A percentile compares a stretch with the other conserved stretches of the same genome.
Conservation (phyloP, 176 grass and related monocot genomes). For the Phragmites australis region DNA sequence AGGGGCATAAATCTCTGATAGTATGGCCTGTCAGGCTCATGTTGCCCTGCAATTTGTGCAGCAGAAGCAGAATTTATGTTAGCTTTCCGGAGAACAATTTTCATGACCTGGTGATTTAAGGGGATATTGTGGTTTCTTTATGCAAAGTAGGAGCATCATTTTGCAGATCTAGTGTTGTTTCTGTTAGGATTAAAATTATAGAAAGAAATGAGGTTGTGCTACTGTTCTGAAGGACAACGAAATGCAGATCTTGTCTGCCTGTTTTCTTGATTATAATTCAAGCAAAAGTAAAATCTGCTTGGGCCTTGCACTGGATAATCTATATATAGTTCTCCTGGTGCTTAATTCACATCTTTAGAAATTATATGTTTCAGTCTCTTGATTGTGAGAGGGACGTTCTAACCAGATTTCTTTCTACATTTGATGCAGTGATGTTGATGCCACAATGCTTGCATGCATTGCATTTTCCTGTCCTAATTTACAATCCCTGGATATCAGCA, state of each 20-base stretch:
- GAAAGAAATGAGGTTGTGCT: neutral
- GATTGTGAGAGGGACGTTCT: constrained; percentile 4
- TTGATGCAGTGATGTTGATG: constrained; percentile 82
- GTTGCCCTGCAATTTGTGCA: neutral
- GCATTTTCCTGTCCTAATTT: constrained; percentile 84
- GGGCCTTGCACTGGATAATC: neutral
- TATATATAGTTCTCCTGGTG: constrained; percentile 1
- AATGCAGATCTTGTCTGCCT: neutral
- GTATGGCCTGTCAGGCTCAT: neutral
- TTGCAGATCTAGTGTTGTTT: constrained; percentile 4
- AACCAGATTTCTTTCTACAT: constrained; percentile 30
- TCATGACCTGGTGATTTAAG: neutral
- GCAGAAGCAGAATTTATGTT: neutral
- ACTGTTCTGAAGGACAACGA: neutral
- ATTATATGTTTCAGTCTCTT: constrained; percentile 1
- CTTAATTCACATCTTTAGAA: neutral
- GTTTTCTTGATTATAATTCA: neutral
- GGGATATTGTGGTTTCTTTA: neutral
- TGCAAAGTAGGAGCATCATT: neutral
- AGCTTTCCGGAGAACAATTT: neutral
- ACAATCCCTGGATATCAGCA: constrained; percentile 65
- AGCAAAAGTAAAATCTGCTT: neutral
- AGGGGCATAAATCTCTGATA: neutral
- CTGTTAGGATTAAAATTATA: neutral
- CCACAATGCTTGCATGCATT: constrained; percentile 72